Evolutionary conservation across 2,329 filamentous ascomycete genomes (phyloP).

Genomic region (Elsinoe fawcettii): DNA sequence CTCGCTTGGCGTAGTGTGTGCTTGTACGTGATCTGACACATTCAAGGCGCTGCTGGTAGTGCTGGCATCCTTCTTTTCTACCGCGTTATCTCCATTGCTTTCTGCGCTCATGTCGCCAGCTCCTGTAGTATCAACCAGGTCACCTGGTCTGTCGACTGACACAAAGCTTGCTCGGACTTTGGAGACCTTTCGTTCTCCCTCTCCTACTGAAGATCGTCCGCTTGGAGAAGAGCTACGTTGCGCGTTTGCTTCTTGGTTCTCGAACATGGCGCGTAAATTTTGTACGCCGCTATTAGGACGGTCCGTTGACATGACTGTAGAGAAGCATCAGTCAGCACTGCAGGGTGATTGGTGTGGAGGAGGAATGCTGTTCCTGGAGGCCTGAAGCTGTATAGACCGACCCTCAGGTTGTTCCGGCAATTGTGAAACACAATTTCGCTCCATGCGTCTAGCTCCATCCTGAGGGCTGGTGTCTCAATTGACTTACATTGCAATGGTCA

Average conservation of each 20-base stretch:
- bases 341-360: neutral
- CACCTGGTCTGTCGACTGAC: conserved; percentile 33
- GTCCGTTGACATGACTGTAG: conserved; percentile 39
- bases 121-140: conserved; percentile 12
- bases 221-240: conserved; percentile 27
- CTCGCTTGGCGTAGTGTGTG: neutral
- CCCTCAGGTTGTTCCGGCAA: conserved; percentile 4
- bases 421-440: conserved; percentile 15
- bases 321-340: neutral
- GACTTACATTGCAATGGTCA: conserved; percentile 1
- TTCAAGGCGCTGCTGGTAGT: neutral
- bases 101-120: conserved; percentile 36
- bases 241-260: conserved; percentile 36
- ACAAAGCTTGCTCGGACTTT: conserved; percentile 44
- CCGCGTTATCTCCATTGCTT: conserved; percentile 34
- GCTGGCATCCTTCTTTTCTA: conserved; percentile 21
- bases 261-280: conserved; percentile 44
- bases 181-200: conserved; percentile 31
- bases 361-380: neutral
- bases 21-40: neutral
- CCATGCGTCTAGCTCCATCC: conserved; percentile 9
- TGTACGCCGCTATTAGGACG: conserved; percentile 37
- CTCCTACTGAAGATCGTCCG: conserved; percentile 22
- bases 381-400: conserved; percentile 8
- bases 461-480: conserved; percentile 5